Base-by-base conservation (phyloP, 495 filamentous ascomycete species). In the Trichocladium antarcticum region DNA sequence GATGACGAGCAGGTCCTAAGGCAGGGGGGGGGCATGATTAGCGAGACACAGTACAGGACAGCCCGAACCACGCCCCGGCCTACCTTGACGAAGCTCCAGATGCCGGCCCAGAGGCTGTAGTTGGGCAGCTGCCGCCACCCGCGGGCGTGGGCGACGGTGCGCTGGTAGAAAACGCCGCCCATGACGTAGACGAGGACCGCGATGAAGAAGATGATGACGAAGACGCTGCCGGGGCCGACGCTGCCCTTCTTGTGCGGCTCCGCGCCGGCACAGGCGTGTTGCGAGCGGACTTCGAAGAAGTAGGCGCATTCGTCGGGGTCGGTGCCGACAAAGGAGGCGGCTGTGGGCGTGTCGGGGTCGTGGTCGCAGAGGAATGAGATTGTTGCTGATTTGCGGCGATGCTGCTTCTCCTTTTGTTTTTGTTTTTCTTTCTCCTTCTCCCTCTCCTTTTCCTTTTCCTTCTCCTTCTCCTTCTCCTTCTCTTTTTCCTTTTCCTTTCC, bases 71-170 rank as follows among this genome's bases (percentile, higher is more conserved):
- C 24, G 24, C 3, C 76, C n/a, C 34, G 6, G 29, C 53, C 6
- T 78, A 95, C 92, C 75, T 73, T 82, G 49, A 95, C 57, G 57
- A 94, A 92, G 44, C 80, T 79, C 53, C 84, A 74, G 35, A 95
- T 83, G n/a, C 86, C 82, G 24, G 85, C 80, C 93, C 93, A 99
- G 42, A 95, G 73, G 50, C 75, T 79, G 69, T 89, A 96, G 66
- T 99, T 96, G 14, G 93, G 93, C 49, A 96, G 73, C 60, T 97
- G 93, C 53, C 85, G 77, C 93, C 89, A 99, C 22, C 93, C 93
- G 28, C 93, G 75, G 46, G 93, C 89, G 62, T 97, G 86, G 70
- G 88, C 85, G 47, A 99, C 93, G 10, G 85, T 93, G 39, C 93
- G 80, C 61, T 96, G 88, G 67, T 97, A 99, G 32, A 94, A 84